A percentile compares a stretch with the other conserved stretches of the same genome.
These are phyloP conservation scores for Tieghemiomyces parasiticus DNA, from an alignment of 192 early-diverging fungal species.

Conservation along the genomic window DNA sequence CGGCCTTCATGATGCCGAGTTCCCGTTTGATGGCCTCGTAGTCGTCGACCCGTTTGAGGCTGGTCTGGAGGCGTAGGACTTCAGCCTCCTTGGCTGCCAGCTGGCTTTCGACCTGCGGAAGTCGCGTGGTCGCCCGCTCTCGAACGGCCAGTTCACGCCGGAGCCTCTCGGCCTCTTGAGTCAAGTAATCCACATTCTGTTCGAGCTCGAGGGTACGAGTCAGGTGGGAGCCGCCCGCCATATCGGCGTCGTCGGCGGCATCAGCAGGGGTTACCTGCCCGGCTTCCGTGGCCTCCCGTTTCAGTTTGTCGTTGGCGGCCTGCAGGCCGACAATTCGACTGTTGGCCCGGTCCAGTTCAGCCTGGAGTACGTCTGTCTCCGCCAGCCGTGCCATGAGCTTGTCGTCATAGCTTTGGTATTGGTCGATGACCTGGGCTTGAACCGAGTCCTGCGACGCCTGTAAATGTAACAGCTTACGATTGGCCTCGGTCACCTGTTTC, in stretches of 20 bases:
- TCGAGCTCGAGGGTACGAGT: constrained; percentile 23
- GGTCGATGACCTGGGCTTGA: constrained; percentile 48
- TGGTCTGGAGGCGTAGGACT: constrained; percentile 31
- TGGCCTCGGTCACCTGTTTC: constrained; percentile 62
- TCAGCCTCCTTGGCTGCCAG: constrained; percentile 36
- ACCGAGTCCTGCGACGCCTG: constrained; percentile 55
- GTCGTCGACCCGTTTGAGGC: constrained; percentile 50
- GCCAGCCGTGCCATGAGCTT: constrained; percentile 65
- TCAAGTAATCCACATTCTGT: constrained; percentile 19
- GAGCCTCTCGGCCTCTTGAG: constrained; percentile 17
- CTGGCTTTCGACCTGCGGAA: constrained; percentile 19
- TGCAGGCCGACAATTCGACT: constrained; percentile 47
- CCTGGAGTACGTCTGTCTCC: constrained; percentile 75
- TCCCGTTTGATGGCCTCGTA: constrained; percentile 81
- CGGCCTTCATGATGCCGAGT: constrained; percentile 50
- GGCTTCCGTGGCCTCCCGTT: constrained; percentile 21
- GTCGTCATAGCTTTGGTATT: constrained; percentile 55
- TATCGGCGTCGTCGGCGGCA: constrained; percentile 6
- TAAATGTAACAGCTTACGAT: constrained; percentile 49
- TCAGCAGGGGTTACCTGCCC: constrained; percentile 17
- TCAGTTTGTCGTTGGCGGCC: constrained; percentile 46
- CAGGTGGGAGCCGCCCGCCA: constrained; percentile 18
- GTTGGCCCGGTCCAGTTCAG: constrained; percentile 73
- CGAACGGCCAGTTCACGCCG: constrained; percentile 22
- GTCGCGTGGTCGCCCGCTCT: constrained; percentile 15